Evolutionary conservation across 2,329 filamentous ascomycete genomes (phyloP), one percentile per base, ranked within the genome.

Genomic region (Chrysosporium queenslandicum): DNA sequence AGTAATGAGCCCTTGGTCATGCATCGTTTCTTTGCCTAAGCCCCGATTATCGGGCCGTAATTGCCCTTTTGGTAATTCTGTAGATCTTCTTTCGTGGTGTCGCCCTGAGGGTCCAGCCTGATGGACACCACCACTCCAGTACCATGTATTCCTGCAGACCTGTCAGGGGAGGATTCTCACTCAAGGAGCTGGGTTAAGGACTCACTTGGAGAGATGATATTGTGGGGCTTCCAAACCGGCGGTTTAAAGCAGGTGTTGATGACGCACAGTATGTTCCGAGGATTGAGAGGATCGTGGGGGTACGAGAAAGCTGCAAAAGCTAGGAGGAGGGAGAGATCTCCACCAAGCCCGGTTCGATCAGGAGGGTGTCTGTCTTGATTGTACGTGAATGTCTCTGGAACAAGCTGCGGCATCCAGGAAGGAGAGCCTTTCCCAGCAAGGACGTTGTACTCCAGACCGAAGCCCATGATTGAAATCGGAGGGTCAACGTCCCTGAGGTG

Each of bases 271-370:
- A 55, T 20, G 1, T 39, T 43, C 11, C 30, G 2, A 11, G n/a
- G 2, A 45, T 43, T 16, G 25, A n/a, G 18, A 23, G 37, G 37
- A 14, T 27, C 27, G 20, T 46, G 47, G 12, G 46, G 45, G 14
- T 49, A 51, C 3, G 60, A 56, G 43, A 61, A 61, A 8, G 58
- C 60, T 21, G 58, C 57, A 25, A 64, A 54, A 4, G 55, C 59
- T 21, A 63, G 40, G 5, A 64, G 53, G 2, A 64, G 37, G 2
- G 59, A 29, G 2, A 64, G 52, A 12, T 54, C 46, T 16, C 62
- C 61, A 8, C 52, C 53, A 43, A 60, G 52, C 32, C 51, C 55
- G 4, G 54, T 55, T 5, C 16, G 18, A 2, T 37, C 16, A n/a
- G 23, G 6, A 29, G 8, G 11, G 18, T 41, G 23, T 21, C 47